These are phyloP conservation scores for Tylopilus orsonianus DNA, from an alignment of 1,284 basidiomycete genomes.

Conservation along the genomic window DNA sequence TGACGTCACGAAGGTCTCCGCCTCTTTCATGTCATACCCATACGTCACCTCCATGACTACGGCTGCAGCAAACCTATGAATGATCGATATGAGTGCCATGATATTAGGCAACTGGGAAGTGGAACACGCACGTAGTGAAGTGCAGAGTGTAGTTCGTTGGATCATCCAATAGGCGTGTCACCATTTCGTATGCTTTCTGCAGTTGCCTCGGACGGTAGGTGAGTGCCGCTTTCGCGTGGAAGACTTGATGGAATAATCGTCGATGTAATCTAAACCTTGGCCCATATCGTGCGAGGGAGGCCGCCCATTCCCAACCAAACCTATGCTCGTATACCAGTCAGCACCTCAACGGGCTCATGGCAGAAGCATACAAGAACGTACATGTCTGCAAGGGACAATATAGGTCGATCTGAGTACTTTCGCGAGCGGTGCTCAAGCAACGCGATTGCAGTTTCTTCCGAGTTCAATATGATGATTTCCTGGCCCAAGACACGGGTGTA, in stretches of 20 bases:
- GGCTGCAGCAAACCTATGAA: not conserved
- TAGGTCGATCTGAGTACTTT: constrained; percentile 25
- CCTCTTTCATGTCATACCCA: not conserved
- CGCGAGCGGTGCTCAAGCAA: constrained; percentile 24
- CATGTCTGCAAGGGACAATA: constrained; percentile 6
- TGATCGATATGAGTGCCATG: not conserved
- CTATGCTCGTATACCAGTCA: constrained; percentile 6
- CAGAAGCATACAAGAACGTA: not conserved
- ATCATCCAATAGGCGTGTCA: constrained; percentile 8
- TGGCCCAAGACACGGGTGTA: constrained; percentile 9
- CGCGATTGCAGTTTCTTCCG: constrained; percentile 14
- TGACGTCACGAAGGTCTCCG: not conserved
- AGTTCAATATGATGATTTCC: constrained; percentile 19
- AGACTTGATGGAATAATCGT: constrained; percentile 17
- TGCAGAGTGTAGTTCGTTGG: constrained; percentile 9
- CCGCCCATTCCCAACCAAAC: constrained; percentile 14
- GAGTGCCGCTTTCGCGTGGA: constrained; percentile 13
- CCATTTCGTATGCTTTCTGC: constrained; percentile 12
- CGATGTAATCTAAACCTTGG: constrained; percentile 15
- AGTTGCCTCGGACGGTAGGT: constrained; percentile 20
- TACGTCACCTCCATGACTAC: not conserved
- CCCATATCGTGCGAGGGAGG: constrained; percentile 9
- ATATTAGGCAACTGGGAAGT: no score
- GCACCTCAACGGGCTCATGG: no score
- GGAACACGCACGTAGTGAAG: constrained; percentile 13